Evolutionary conservation across 2,329 filamentous ascomycete species (phyloP).

Genomic region (Pseudogymnoascus sp.): DNA sequence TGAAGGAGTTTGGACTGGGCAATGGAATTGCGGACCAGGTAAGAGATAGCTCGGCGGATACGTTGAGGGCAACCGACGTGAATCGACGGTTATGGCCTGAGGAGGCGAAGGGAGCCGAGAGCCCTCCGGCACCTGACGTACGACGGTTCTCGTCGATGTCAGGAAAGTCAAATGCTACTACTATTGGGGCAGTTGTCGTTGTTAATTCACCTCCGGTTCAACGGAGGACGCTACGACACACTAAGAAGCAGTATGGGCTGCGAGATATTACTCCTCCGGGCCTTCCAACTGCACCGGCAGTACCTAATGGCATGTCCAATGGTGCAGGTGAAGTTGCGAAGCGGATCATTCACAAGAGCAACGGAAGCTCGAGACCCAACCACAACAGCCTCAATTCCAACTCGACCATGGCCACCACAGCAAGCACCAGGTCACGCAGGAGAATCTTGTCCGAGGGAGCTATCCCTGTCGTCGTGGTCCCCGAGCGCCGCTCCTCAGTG

Average conservation of each 20-base stretch:
- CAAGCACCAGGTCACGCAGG: conserved; percentile 48
- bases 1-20: conserved; percentile 36
- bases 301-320: background rate
- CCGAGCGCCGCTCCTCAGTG: conserved; percentile 45
- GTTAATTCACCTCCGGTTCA: conserved; percentile 43
- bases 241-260: conserved; percentile 47
- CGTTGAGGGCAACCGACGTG: background rate
- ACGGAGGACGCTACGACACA: conserved; percentile 52
- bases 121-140: conserved; percentile 30
- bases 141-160: conserved; percentile 49
- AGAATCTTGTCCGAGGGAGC: conserved; percentile 53
- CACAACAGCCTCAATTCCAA: conserved; percentile 41
- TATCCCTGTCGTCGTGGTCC: conserved; percentile 57
- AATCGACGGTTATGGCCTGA: conserved; percentile 13
- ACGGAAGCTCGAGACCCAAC: conserved; percentile 4
- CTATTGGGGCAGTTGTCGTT: conserved; percentile 51
- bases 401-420: conserved; percentile 39
- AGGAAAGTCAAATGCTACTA: conserved; percentile 46
- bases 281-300: conserved; percentile 20
- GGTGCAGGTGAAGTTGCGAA: background rate
- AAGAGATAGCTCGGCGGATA: background rate
- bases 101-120: conserved; percentile 17
- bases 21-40: conserved; percentile 35
- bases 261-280: conserved; percentile 36
- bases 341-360: conserved; percentile 1